Percentiles rank a stretch among this genome's conserved stretches.
Conservation (phyloP, 2,329 filamentous ascomycete species). For the Cladosporium sp. region DNA sequence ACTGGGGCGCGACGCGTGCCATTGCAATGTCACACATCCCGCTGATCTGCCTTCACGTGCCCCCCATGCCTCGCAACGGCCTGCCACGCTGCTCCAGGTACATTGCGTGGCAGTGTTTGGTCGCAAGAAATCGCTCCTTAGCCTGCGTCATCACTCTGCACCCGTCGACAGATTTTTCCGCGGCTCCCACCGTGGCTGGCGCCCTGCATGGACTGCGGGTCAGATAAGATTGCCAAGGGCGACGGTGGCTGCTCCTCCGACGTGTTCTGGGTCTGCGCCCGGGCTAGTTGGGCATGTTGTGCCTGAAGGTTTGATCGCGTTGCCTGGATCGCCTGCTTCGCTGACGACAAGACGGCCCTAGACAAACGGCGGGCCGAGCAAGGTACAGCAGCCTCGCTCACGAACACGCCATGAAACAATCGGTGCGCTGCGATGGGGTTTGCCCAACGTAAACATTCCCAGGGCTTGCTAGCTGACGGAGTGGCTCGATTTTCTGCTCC, state of each 20-base stretch:
- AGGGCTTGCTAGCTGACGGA: neutral
- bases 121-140: neutral
- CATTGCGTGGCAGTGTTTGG: too few relatives aligned
- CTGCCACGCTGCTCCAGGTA: too few relatives aligned
- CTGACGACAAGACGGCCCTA: slow-evolving; percentile 3
- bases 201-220: neutral
- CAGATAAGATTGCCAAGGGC: slow-evolving; percentile 10
- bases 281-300: slow-evolving; percentile 5
- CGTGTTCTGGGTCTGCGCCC: neutral
- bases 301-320: too few relatives aligned
- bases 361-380: slow-evolving; percentile 5
- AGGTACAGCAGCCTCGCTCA: slow-evolving; percentile 2
- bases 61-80: too few relatives aligned
- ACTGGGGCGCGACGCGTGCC: too few relatives aligned
- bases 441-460: slow-evolving; percentile 6
- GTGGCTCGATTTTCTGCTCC: slow-evolving; percentile 7
- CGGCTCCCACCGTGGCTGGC: neutral
- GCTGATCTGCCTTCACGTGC: too few relatives aligned
- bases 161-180: neutral
- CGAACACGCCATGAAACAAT: slow-evolving; percentile 6
- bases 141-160: slow-evolving; percentile 4
- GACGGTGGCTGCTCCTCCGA: neutral
- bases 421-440: slow-evolving; percentile 7
- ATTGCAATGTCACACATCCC: too few relatives aligned
- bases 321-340: neutral